A percentile compares a stretch with the other conserved stretches of the same genome.
phyloP scores from a whole-genome alignment of 2,329 filamentous ascomycete species.

The Monilinia fructicola region DNA sequence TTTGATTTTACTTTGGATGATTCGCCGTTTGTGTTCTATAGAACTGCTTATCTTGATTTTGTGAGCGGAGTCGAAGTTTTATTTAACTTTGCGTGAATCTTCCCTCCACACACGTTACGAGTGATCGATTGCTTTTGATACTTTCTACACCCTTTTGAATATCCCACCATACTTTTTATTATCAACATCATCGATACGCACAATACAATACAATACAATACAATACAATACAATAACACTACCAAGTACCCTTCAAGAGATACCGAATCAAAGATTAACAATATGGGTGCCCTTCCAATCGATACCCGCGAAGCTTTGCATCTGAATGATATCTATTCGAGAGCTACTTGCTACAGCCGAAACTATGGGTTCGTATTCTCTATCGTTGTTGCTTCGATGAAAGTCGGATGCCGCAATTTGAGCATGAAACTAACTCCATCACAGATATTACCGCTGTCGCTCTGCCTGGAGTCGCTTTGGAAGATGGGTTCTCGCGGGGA shows the following conservation, averaged over 20 bases:
- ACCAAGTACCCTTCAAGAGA: background rate
- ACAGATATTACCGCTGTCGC: slow-evolving; percentile 17
- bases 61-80: no score
- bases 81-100: no score
- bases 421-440: background rate
- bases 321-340: slow-evolving; percentile 4
- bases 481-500: slow-evolving; percentile 31
- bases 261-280: background rate
- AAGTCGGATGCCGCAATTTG: no score
- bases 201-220: background rate
- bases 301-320: slow-evolving; percentile 21
- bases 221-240: background rate
- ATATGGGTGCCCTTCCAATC: slow-evolving; percentile 22
- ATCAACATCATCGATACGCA: no score
- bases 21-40: background rate
- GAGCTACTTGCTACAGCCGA: slow-evolving; percentile 13
- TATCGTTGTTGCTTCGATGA: background rate
- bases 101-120: background rate
- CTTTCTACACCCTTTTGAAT: no score
- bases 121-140: background rate
- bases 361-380: slow-evolving; percentile 1
- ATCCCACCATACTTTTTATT: background rate
- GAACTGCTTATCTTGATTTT: no score
- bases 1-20: background rate
- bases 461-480: slow-evolving; percentile 30